Conservation (phyloP, 768 basidiomycete species). For the Tulasnella sp. region DNA sequence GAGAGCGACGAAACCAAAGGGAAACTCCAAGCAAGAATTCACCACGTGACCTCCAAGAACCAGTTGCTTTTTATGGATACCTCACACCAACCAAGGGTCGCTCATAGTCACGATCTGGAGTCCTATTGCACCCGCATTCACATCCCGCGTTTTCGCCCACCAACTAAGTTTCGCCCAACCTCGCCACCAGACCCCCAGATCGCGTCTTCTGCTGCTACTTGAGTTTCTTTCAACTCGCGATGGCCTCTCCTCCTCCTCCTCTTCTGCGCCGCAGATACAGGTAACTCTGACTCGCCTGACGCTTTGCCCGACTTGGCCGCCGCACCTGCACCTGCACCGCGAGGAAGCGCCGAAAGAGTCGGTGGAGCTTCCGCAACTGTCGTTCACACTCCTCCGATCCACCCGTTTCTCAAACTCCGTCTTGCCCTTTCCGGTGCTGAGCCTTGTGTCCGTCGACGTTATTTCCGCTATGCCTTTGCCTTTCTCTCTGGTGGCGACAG, state of each 20-base stretch:
- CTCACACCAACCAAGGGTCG: too few species aligned
- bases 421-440: neutral
- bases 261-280: conserved; percentile 4
- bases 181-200: neutral
- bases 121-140: too few species aligned
- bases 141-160: too few species aligned
- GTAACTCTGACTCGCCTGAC: neutral
- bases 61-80: too few species aligned
- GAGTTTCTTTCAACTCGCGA: conserved; percentile 1
- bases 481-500: neutral
- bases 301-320: neutral
- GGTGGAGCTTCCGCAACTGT: conserved; percentile 7
- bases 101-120: too few species aligned
- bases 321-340: neutral
- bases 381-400: conserved; percentile 9
- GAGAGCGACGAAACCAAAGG: too few species aligned
- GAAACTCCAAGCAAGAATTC: too few species aligned
- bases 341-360: neutral
- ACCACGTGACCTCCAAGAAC: too few species aligned
- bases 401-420: neutral
- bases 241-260: conserved; percentile 8
- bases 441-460: neutral
- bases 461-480: neutral
- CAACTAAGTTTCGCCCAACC: neutral
- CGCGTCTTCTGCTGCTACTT: neutral